Evolutionary conservation across 768 basidiomycete genomes (phyloP).

Genomic region (Rhodotorula diobovata): DNA sequence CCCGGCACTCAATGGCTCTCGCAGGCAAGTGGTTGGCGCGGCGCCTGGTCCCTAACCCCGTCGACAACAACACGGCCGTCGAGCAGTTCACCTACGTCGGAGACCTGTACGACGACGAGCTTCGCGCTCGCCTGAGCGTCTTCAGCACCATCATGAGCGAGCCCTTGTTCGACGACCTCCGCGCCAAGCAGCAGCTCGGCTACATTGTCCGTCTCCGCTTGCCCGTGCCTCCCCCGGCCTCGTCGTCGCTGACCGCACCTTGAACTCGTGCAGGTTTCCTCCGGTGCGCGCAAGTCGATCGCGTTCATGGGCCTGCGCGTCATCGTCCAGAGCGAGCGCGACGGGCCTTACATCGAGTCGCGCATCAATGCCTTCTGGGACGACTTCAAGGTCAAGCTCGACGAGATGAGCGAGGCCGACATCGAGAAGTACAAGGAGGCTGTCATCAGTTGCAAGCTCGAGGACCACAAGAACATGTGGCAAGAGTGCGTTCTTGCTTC

Average conservation of each 20-base stretch:
- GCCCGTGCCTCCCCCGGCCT: not conserved
- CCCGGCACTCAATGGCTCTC: constrained; percentile 1
- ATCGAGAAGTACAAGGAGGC: constrained; percentile 74
- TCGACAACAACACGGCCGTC: constrained; percentile 79
- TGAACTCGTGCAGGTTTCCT: constrained; percentile 51
- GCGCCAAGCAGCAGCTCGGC: constrained; percentile 92
- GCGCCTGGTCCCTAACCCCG: constrained; percentile 66
- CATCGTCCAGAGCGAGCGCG: constrained; percentile 80
- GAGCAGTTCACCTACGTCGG: constrained; percentile 83
- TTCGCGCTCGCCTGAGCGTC: constrained; percentile 65
- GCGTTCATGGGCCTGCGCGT: constrained; percentile 73
- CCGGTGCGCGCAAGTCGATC: constrained; percentile 54
- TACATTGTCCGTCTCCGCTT: constrained; percentile 64
- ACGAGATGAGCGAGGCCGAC: constrained; percentile 64
- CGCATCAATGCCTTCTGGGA: constrained; percentile 84
- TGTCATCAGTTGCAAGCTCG: constrained; percentile 73
- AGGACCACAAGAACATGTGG: constrained; percentile 78
- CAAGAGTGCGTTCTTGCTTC: constrained; percentile 58
- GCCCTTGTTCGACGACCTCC: constrained; percentile 81
- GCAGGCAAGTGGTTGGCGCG: constrained; percentile 68
- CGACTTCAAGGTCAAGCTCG: constrained; percentile 63
- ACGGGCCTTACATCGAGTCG: constrained; percentile 71
- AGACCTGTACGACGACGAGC: constrained; percentile 58
- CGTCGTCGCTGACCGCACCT: not conserved
- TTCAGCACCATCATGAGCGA: constrained; percentile 82